These are phyloP conservation scores for Solanum habrochaites DNA, from an alignment of 257 asterid species.

Conservation along the genomic window DNA sequence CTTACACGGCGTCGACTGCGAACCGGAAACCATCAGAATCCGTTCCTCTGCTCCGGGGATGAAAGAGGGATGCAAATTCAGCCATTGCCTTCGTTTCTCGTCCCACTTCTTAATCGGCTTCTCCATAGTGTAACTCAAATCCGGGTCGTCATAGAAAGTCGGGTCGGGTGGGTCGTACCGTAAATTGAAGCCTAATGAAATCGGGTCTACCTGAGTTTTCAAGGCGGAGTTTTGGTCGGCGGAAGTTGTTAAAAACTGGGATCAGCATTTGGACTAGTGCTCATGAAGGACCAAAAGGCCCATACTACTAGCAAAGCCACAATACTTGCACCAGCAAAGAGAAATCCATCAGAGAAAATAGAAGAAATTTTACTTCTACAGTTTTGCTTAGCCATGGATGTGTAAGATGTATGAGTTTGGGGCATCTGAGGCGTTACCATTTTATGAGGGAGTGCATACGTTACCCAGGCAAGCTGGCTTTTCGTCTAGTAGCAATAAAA, in stretches of 20 bases:
- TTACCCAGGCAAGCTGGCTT: slow-evolving; percentile 11
- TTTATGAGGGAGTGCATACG: slow-evolving; percentile 3
- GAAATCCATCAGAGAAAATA: slow-evolving; percentile 28
- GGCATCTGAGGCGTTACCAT: slow-evolving; percentile 31
- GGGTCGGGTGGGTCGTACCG: slow-evolving; percentile 42
- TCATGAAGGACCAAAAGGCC: slow-evolving; percentile 45
- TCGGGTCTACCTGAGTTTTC: background rate
- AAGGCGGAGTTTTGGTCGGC: slow-evolving; percentile 2
- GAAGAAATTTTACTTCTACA: slow-evolving; percentile 31
- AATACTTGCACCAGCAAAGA: slow-evolving; percentile 32
- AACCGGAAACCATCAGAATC: slow-evolving; percentile 75
- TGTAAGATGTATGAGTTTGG: slow-evolving; percentile 13
- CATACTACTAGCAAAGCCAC: slow-evolving; percentile 38
- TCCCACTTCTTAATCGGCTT: slow-evolving; percentile 63
- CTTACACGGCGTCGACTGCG: slow-evolving; percentile 75
- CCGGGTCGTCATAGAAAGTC: slow-evolving; percentile 76
- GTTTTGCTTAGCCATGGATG: slow-evolving; percentile 24
- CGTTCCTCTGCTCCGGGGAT: slow-evolving; percentile 35
- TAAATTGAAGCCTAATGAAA: slow-evolving; percentile 9
- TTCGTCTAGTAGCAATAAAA: slow-evolving; percentile 19
- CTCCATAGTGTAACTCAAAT: slow-evolving; percentile 48
- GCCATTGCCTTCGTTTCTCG: slow-evolving; percentile 58
- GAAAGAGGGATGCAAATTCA: slow-evolving; percentile 61
- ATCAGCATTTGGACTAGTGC: slow-evolving; percentile 8
- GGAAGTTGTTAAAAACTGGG: slow-evolving; percentile 10